Evolutionary conservation across 352 stramenopile species (phyloP).

Genomic region (Phytopythium chamaehyphon): DNA sequence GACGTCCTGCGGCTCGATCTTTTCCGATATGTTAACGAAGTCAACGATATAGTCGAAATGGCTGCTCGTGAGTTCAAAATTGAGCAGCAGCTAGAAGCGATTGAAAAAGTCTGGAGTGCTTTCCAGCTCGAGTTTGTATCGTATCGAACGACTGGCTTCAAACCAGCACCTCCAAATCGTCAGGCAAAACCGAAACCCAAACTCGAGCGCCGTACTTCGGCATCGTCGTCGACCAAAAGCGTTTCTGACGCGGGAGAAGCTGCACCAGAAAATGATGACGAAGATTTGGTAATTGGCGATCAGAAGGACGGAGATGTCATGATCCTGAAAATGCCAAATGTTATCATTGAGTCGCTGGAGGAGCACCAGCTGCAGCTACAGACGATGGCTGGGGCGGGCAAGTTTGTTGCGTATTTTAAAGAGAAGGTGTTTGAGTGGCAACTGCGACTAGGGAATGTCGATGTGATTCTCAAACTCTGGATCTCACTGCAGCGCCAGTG

Average conservation of each 20-base stretch:
- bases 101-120: slow-evolving; percentile 88
- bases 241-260: not conserved
- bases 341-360: slow-evolving; percentile 93
- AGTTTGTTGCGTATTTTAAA: slow-evolving; percentile 95
- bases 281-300: slow-evolving; percentile 4
- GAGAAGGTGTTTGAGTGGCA: slow-evolving; percentile 96
- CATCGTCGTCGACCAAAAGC: not conserved
- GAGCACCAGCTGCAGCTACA: slow-evolving; percentile 94
- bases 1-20: slow-evolving; percentile 93
- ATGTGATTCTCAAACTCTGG: slow-evolving; percentile 93
- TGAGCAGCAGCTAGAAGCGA: slow-evolving; percentile 93
- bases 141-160: slow-evolving; percentile 73
- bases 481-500: slow-evolving; percentile 88
- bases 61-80: slow-evolving; percentile 97
- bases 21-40: slow-evolving; percentile 90
- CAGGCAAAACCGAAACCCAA: not conserved
- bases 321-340: slow-evolving; percentile 88
- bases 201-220: not conserved
- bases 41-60: slow-evolving; percentile 94
- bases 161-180: slow-evolving; percentile 1
- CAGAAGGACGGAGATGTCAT: slow-evolving; percentile 75
- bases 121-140: slow-evolving; percentile 91
- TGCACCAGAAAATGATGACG: no score
- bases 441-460: slow-evolving; percentile 86
- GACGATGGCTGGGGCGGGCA: slow-evolving; percentile 94